Evolutionary conservation across 2,329 filamentous ascomycete genomes (phyloP), one percentile per base, ranked within the genome.

Genomic region (Trichoderma harzianum): DNA sequence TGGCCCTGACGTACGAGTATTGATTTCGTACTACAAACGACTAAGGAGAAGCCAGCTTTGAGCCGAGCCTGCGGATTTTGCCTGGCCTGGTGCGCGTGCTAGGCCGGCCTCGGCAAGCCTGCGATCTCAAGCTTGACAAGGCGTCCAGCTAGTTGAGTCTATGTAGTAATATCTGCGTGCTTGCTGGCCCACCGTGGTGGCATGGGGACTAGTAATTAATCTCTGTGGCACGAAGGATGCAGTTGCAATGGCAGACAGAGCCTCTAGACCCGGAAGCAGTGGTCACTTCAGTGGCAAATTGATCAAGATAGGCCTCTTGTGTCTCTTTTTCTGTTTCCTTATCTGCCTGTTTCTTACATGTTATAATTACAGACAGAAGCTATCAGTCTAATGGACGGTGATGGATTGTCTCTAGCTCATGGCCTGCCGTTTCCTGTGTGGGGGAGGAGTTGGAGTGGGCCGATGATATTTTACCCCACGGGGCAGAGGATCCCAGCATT

Each of bases 91-190:
- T 66, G 63, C 51, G 34, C 53, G 47, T 69, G 57, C 66, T 69
- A 69, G n/a, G 24, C 66, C 66, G 28, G 66, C 66, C 66, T 69
- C 57, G 66, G 66, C 66, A 69, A 68, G 66, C 57, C 3, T 51
- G 53, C 60, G 66, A 61, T 61, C 66, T 62, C 36, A 26, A 43
- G 65, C 62, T 47, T 68, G 18, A 36, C 53, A 28, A 57, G 55
- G 26, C 53, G 36, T 61, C 55, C 36, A 51, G 66, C 36, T 24
- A 21, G 28, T 14, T 18, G 30, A 61, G 28, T 12, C 28, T 18
- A n/a, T n/a, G 55, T n/a, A 58, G 55, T 58, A n/a, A 30, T 51
- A 47, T 63, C 39, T 65, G 30, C 47, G 58, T 62, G 58, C 58
- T n/a, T 43, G 5, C n/a, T 32, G 64, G 64, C 18, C 64, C 64